phyloP scores from a whole-genome alignment of 495 filamentous ascomycete species.

The Penicillium egyptiacum region DNA sequence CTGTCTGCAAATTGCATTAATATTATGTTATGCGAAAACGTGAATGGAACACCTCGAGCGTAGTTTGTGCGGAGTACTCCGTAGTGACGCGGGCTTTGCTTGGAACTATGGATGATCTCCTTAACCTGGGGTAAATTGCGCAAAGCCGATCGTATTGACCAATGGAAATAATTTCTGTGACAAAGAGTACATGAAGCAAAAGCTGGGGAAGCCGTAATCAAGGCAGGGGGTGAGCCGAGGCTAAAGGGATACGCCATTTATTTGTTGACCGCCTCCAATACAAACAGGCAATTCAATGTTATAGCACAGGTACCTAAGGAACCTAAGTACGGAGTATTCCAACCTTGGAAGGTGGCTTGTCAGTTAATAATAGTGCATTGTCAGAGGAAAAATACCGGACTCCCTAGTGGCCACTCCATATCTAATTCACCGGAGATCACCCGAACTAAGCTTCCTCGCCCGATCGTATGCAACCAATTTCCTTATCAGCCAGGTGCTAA shows the following conservation, averaged over 20 bases:
- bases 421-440: neutral
- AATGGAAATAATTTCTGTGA: neutral
- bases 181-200: neutral
- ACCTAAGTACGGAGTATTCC: neutral
- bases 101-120: neutral
- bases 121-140: neutral
- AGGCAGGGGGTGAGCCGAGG: neutral
- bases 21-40: conserved; percentile 1
- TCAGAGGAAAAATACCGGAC: neutral
- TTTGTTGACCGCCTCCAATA: neutral
- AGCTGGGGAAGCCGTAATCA: neutral
- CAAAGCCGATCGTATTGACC: neutral
- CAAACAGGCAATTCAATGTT: neutral
- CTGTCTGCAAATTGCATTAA: neutral
- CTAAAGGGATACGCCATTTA: neutral
- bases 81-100: too few species aligned
- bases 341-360: neutral
- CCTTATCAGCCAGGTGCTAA: neutral
- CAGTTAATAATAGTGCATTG: neutral
- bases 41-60: neutral
- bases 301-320: too few species aligned
- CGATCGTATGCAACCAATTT: neutral
- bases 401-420: neutral
- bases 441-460: neutral
- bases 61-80: too few species aligned